Evolutionary conservation across 495 filamentous ascomycete species (phyloP).

Genomic region (Penicillium alfredii): DNA sequence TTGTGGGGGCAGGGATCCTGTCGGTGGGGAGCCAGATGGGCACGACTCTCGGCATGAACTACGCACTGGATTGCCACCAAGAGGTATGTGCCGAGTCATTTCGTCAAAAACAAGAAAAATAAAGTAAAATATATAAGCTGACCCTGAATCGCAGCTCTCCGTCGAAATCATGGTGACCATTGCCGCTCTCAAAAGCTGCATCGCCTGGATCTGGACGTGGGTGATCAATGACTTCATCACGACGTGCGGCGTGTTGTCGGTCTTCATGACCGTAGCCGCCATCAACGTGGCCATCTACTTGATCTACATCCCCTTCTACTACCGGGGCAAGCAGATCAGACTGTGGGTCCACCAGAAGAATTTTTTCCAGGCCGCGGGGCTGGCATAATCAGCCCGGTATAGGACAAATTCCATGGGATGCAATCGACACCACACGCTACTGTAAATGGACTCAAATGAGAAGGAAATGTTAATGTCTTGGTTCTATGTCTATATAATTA

Average conservation of each 20-base stretch:
- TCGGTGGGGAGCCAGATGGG: conserved; percentile 23
- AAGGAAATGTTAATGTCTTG: too few relatives aligned
- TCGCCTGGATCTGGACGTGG: conserved; percentile 23
- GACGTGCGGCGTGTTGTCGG: conserved; percentile 7
- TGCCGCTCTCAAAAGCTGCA: conserved; percentile 15
- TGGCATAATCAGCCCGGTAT: conserved; percentile 1
- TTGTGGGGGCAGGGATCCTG: conserved; percentile 16
- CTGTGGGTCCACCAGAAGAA: conserved; percentile 14
- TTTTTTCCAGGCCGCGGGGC: conserved; percentile 9
- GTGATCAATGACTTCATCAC: conserved; percentile 20
- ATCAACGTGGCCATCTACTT: conserved; percentile 19
- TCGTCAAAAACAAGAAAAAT: too few relatives aligned
- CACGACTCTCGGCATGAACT: conserved; percentile 20
- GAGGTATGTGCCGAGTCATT: conserved; percentile 9
- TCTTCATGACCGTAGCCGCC: conserved; percentile 19
- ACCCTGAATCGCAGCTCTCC: conserved; percentile 8
- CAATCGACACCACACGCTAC: too few relatives aligned
- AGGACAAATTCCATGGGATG: too few relatives aligned
- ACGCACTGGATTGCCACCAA: conserved; percentile 19
- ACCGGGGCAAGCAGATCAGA: conserved; percentile 13
- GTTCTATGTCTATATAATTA: too few relatives aligned
- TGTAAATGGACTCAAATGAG: too few relatives aligned
- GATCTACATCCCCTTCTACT: conserved; percentile 12
- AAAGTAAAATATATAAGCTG: too few relatives aligned
- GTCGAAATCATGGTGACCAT: conserved; percentile 19